Evolutionary conservation across 441 rosid species (phyloP).

Genomic region (Francoa sonchifolia): DNA sequence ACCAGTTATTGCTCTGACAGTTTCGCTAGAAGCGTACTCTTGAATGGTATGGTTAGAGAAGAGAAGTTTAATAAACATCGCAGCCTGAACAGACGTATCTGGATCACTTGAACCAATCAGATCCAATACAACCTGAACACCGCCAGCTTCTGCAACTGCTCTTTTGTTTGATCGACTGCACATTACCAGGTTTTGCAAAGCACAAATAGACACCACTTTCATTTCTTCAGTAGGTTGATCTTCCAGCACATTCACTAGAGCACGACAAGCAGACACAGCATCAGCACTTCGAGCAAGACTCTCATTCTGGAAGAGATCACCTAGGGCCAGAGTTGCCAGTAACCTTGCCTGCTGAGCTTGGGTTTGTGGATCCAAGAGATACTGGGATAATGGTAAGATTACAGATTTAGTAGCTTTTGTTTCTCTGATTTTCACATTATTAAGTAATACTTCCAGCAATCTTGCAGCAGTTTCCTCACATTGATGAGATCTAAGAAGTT

Average conservation of each 20-base stretch:
- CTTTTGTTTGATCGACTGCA: conserved; percentile 93
- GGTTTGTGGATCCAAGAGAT: conserved; percentile 97
- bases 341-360: conserved; percentile 96
- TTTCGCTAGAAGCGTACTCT: conserved; percentile 98
- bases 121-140: conserved; percentile 96
- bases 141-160: conserved; percentile 99
- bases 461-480: conserved; percentile 98
- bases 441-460: conserved; percentile 83
- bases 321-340: conserved; percentile 93
- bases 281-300: conserved; percentile 92
- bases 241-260: conserved; percentile 93
- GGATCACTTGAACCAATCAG: conserved; percentile 95
- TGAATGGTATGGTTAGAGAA: conserved; percentile 98
- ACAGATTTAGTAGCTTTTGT: conserved; percentile 89
- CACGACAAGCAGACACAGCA: conserved; percentile 97
- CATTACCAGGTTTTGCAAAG: conserved; percentile 97
- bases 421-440: conserved; percentile 95
- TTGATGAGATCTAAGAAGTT: conserved; percentile 90
- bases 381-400: conserved; percentile 85
- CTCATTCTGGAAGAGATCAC: conserved; percentile 97
- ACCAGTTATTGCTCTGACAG: conserved; percentile 99
- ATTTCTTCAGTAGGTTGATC: conserved; percentile 99
- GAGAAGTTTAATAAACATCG: conserved; percentile 89
- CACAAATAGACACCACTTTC: conserved; percentile 99
- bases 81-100: conserved; percentile 97